phyloP scores from a whole-genome alignment of 257 asterid species.

The Parsonsia alboflavescens region DNA sequence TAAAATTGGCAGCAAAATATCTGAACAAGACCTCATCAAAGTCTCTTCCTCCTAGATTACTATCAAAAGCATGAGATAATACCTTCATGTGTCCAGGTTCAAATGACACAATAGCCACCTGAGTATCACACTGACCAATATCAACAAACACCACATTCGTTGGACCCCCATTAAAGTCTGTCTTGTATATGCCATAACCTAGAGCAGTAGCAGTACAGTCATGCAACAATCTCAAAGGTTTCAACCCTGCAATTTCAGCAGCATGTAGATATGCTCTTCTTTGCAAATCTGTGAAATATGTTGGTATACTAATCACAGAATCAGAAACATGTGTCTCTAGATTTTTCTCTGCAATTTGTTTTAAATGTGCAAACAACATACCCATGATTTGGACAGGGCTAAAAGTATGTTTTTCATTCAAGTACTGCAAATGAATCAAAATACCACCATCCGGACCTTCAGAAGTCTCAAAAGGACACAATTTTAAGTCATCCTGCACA shows the following conservation, averaged over 20 bases:
- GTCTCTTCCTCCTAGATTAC: conserved; percentile 89
- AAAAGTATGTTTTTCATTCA: conserved; percentile 59
- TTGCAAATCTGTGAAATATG: conserved; percentile 80
- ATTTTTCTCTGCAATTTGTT: conserved; percentile 70
- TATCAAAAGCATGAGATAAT: conserved; percentile 77
- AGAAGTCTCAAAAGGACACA: conserved; percentile 72
- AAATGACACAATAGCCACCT: conserved; percentile 78
- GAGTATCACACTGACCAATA: conserved; percentile 93
- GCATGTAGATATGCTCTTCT: conserved; percentile 83
- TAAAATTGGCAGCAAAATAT: conserved; percentile 70
- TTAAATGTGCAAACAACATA: conserved; percentile 78
- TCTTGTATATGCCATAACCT: conserved; percentile 89
- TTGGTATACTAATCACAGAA: conserved; percentile 85
- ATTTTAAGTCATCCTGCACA: conserved; percentile 65
- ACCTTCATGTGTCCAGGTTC: conserved; percentile 73
- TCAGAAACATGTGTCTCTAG: conserved; percentile 50
- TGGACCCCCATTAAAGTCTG: conserved; percentile 52
- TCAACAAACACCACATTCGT: conserved; percentile 80
- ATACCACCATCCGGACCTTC: conserved; percentile 80
- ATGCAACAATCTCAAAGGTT: conserved; percentile 74
- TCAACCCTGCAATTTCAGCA: conserved; percentile 87
- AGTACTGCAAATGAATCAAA: conserved; percentile 56
- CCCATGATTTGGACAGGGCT: conserved; percentile 76
- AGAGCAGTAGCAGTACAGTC: conserved; percentile 92
- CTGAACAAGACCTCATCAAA: conserved; percentile 82